phyloP scores from a whole-genome alignment of 73 alveolate genomes.

The Symbiodinium pilosum region DNA sequence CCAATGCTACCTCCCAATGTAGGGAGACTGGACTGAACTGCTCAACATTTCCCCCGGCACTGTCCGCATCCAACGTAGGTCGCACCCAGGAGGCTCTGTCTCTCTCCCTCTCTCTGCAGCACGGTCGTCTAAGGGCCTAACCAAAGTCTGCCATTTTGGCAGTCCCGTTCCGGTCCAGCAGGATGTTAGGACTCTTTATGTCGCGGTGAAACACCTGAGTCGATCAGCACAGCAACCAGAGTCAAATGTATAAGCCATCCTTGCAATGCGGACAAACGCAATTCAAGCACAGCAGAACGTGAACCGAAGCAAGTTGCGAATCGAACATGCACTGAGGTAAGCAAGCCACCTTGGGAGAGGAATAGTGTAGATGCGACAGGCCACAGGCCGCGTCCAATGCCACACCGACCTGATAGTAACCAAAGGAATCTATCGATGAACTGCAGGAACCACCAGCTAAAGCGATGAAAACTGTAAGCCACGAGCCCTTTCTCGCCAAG shows the following conservation, averaged over 20 bases:
- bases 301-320: too few relatives aligned
- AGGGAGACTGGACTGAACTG: too few relatives aligned
- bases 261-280: too few relatives aligned
- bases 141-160: constrained; percentile 74
- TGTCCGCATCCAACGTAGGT: too few relatives aligned
- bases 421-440: neutral
- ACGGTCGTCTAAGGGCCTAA: neutral
- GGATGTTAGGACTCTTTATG: constrained; percentile 36
- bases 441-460: neutral
- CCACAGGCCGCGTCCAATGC: constrained; percentile 20
- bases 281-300: too few relatives aligned
- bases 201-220: constrained; percentile 44
- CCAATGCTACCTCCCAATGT: too few relatives aligned
- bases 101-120: too few relatives aligned
- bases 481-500: neutral
- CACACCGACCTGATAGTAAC: neutral
- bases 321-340: too few relatives aligned
- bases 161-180: constrained; percentile 36
- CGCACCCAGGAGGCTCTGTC: too few relatives aligned
- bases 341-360: neutral
- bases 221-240: too few relatives aligned
- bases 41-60: too few relatives aligned
- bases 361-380: constrained; percentile 26
- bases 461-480: neutral
- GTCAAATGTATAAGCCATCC: too few relatives aligned